Percentiles rank a stretch among this genome's conserved stretches.
Conservation (phyloP, 2,329 filamentous ascomycete species). For the Talaromyces sp. region DNA sequence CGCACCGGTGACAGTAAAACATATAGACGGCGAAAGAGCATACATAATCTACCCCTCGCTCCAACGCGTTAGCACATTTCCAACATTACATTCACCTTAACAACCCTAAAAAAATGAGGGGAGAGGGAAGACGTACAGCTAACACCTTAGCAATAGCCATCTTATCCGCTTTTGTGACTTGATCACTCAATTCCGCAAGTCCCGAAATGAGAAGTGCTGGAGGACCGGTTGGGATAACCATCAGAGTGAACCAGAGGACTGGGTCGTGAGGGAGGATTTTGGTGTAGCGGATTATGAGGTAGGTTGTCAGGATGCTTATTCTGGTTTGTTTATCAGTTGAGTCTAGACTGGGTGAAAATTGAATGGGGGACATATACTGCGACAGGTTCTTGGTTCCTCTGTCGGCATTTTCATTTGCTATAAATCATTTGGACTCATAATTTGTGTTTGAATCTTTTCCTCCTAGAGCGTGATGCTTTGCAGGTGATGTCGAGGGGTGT, state of each 20-base stretch:
- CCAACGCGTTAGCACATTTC: conserved; percentile 13
- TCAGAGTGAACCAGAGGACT: conserved; percentile 61
- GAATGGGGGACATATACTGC: no score
- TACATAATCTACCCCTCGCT: conserved; percentile 25
- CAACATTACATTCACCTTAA: no score
- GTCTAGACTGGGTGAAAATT: no score
- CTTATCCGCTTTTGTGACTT: conserved; percentile 43
- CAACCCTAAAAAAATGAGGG: no score
- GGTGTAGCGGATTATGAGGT: conserved; percentile 50
- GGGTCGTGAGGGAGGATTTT: conserved; percentile 52
- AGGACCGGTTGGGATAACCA: conserved; percentile 55
- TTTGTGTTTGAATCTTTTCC: not conserved
- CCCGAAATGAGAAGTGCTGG: conserved; percentile 51
- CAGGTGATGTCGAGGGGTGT: not conserved
- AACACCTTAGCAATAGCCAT: conserved; percentile 52
- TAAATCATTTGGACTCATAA: not conserved
- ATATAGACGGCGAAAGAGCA: conserved; percentile 27
- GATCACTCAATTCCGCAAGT: conserved; percentile 45
- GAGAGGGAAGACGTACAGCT: conserved; percentile 31
- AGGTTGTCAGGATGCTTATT: conserved; percentile 53
- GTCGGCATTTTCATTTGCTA: not conserved
- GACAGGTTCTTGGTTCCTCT: no score
- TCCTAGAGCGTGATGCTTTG: not conserved
- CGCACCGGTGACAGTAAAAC: conserved; percentile 29
- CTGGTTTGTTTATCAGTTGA: conserved; percentile 17